Percentiles rank a stretch among this genome's conserved stretches.
phyloP scores from a whole-genome alignment of 2,329 filamentous ascomycete genomes.

The Aspergillus sp. region DNA sequence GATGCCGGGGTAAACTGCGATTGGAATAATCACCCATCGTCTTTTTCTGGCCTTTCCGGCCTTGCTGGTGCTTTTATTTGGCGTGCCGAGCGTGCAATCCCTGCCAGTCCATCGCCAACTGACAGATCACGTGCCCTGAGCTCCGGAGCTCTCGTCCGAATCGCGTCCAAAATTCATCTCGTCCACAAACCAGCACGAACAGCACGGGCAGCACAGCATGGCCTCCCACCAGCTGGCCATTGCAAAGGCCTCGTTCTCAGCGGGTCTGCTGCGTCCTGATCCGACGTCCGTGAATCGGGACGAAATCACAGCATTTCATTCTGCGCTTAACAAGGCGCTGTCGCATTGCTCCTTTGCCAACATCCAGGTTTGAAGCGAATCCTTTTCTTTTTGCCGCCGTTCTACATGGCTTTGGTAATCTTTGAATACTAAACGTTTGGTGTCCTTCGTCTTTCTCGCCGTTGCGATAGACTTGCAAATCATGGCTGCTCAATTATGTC shows the following conservation, averaged over 20 bases:
- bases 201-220: constrained; percentile 37
- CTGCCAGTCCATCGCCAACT: no score
- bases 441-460: constrained; percentile 6
- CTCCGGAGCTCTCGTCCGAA: neutral
- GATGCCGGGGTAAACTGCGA: no score
- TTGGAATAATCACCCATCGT: neutral
- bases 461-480: constrained; percentile 67
- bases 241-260: constrained; percentile 69
- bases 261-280: constrained; percentile 64
- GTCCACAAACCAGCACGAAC: neutral
- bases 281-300: constrained; percentile 60
- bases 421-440: constrained; percentile 29
- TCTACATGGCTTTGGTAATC: constrained; percentile 9
- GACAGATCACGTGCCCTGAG: neutral
- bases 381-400: constrained; percentile 12
- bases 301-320: constrained; percentile 62
- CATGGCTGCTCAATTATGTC: constrained; percentile 70
- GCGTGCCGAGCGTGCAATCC: no score
- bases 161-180: neutral
- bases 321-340: constrained; percentile 56
- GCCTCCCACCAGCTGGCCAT: constrained; percentile 64
- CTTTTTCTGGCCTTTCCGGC: neutral
- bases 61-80: neutral
- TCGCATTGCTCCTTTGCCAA: constrained; percentile 67
- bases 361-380: constrained; percentile 69